Base-by-base conservation (phyloP, 495 filamentous ascomycete species). In the Usnea hakonensis region DNA sequence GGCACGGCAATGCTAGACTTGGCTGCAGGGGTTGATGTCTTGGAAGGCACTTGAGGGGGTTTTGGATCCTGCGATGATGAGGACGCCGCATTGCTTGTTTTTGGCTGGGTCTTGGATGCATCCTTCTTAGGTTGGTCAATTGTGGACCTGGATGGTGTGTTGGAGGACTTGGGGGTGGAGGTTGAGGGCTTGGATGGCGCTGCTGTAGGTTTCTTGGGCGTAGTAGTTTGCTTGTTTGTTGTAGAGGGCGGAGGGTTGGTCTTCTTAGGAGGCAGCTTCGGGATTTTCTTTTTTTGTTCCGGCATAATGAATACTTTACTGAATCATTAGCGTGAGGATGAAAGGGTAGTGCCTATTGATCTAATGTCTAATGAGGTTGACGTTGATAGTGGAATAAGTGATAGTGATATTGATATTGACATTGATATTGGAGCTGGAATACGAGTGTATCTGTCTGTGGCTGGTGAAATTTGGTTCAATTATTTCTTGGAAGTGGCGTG, bases 91-190 rank as follows among this genome's bases (percentile, higher is more conserved):
- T 61, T 61, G 17, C 41, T 53, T 32, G 54, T 11, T 43, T 40
- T 61, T 0, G 48, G 48, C 13, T 26, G 48, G 5, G 53, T 48
- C 37, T 61, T 61, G 5, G 59, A 36, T 28, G 36, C 36, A 5
- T 33, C 40, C 17, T 61, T 61, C 13, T 21, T 55, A 17, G 36
- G 48, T n/a, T 40, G 36, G 36, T 40, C 3, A 6, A 50, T 41
- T 32, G 36, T 41, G 3, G 59, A 55, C 17, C 44, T 61, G 32
- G 48, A 48, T 55, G 26, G 52, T 54, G 46, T 40, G 23, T 36
- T 21, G 19, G 36, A 32, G 0, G 59, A 13, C 35, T 40, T 50
- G 40, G 37, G 3, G 13, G 36, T 11, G 36, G 58, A 37, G 17
- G 48, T 23, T 32, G 50, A 36, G 28, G n/a, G 13, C 26, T 61